Evolutionary conservation across 208 protist species (phyloP), one percentile per base, ranked within the genome.

Genomic region (Trypanosoma brucei): DNA sequence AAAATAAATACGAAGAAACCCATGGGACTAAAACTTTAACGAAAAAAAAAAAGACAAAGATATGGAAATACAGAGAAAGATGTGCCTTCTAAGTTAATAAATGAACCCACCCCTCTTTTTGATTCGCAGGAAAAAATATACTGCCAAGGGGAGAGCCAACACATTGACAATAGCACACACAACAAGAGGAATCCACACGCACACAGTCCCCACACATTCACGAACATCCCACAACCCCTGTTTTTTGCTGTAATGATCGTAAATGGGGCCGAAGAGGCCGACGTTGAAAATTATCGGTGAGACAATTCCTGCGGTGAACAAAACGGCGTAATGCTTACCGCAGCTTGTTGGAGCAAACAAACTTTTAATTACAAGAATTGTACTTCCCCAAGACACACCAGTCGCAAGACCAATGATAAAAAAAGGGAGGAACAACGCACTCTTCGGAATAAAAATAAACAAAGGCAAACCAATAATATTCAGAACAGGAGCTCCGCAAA

Each of bases 241-340:
- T 40, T 57, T 11, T 14, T 52, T 57, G 9, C 76, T 81, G 59
- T 86, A 79, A 38, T 88, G 66, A 51, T 90, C 86, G 57, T 88
- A 93, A 50, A 87, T 22, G 2, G 86, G 83, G 6, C 77, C 83
- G 55, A 93, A 93, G 34, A 93, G 57, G 30, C 58, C 76, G 36
- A 90, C 75, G 59, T 90, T 91, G 59, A 93, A 91, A n/a, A 93
- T 42, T 1, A 93, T 34, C 13, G 86, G 86, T 5, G 86, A 89
- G 31, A 88, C 61, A 72, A 91, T 91, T 59, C 86, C 86, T 0
- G 86, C 83, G 1, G 86, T 93, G 65, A 91, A 93, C 8, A 93
- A 69, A 51, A 76, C 83, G 53, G 79, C 87, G 75, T 93, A 93
- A 68, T 93, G 86, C 61, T 87, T 88, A 34, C 86, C 86, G 55